Percentiles rank a stretch among this genome's conserved stretches.
phyloP scores from a whole-genome alignment of 805 yeast genomes.

The Teunomyces lycoperdinae region DNA sequence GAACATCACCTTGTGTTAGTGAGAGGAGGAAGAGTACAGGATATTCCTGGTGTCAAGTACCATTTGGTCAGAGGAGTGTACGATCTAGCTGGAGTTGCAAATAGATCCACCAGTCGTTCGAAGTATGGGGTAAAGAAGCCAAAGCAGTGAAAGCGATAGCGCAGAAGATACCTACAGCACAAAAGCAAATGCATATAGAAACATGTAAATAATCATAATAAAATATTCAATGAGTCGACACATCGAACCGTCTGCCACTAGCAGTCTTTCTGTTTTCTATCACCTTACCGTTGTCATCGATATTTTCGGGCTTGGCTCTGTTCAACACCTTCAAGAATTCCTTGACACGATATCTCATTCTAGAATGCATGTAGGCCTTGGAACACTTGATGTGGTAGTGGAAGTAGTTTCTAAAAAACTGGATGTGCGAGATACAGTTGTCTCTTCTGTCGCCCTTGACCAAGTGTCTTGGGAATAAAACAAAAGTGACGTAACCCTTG shows the following conservation, averaged over 20 bases:
- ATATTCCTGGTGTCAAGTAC: conserved; percentile 97
- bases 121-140: conserved; percentile 93
- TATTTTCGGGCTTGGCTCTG: conserved; percentile 93
- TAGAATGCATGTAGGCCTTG: conserved; percentile 95
- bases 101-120: conserved; percentile 84
- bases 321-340: conserved; percentile 93
- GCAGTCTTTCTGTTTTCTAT: conserved; percentile 62
- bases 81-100: conserved; percentile 93
- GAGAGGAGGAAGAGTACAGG: conserved; percentile 98
- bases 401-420: conserved; percentile 92
- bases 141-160: conserved; percentile 20
- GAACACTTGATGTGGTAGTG: conserved; percentile 98
- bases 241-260: conserved; percentile 64
- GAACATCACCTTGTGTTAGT: conserved; percentile 95
- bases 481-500: conserved; percentile 60
- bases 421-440: conserved; percentile 86
- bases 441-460: conserved; percentile 65
- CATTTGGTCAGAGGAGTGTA: conserved; percentile 89
- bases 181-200: conserved; percentile 4
- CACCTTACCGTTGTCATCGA: conserved; percentile 58
- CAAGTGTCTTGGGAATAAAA: conserved; percentile 79
- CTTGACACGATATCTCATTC: conserved; percentile 95
- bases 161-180: not conserved
- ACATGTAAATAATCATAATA: conserved; percentile 2
- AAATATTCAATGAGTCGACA: conserved; percentile 2